A percentile compares a stretch with the other conserved stretches of the same genome.
phyloP scores from a whole-genome alignment of 257 asterid genomes.

The Mitragyna speciosa region DNA sequence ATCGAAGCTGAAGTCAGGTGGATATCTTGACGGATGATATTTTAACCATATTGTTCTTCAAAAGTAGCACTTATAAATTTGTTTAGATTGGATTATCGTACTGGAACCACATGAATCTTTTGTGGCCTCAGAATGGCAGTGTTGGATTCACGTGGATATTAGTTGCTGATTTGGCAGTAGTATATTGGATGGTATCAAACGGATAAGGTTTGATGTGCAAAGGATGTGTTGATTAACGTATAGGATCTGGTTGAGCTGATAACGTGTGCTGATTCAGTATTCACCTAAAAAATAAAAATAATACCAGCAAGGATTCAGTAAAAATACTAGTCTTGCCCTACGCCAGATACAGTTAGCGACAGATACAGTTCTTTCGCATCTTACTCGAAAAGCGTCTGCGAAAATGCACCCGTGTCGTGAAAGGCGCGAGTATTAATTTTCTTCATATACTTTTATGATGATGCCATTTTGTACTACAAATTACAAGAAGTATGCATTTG shows the following conservation, averaged over 20 bases:
- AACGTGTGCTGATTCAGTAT: background rate
- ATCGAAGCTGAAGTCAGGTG: slow-evolving; percentile 1
- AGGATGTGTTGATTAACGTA: background rate
- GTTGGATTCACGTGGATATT: slow-evolving; percentile 56
- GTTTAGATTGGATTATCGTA: slow-evolving; percentile 2
- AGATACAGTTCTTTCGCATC: too few relatives aligned
- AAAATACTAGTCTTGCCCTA: background rate
- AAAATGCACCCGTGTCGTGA: too few relatives aligned
- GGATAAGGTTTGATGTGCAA: slow-evolving; percentile 59
- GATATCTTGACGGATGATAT: background rate
- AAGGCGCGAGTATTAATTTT: too few relatives aligned
- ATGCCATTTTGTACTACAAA: too few relatives aligned
- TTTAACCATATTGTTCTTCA: background rate
- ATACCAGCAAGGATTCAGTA: too few relatives aligned
- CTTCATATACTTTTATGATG: too few relatives aligned
- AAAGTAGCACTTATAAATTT: slow-evolving; percentile 30
- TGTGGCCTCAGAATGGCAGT: slow-evolving; percentile 54
- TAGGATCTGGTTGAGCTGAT: background rate
- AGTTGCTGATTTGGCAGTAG: slow-evolving; percentile 50
- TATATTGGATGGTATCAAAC: slow-evolving; percentile 38
- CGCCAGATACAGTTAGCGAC: too few relatives aligned
- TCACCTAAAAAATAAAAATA: too few relatives aligned
- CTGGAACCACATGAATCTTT: slow-evolving; percentile 40
- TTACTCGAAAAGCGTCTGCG: too few relatives aligned
- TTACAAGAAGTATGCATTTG: too few relatives aligned